These are phyloP conservation scores for Iberis amara DNA, from an alignment of 441 rosid species.

Conservation along the genomic window DNA sequence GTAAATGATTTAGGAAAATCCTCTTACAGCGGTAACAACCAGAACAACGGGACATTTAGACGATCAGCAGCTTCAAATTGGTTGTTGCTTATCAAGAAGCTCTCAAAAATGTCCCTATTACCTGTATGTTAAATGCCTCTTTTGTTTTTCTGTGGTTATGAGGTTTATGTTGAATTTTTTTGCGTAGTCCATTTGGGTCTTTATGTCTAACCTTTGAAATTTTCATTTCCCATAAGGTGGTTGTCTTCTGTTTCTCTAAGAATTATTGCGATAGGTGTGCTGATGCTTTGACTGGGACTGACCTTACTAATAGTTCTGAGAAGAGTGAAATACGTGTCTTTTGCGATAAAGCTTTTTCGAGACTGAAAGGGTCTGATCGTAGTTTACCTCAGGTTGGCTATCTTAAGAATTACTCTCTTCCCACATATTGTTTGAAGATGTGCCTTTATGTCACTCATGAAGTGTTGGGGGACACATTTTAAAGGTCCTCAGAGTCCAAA, in stretches of 20 bases:
- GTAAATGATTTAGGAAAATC: constrained; percentile 44
- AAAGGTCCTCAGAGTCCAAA: constrained; percentile 87
- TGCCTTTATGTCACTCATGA: constrained; percentile 19
- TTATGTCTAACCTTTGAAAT: constrained; percentile 14
- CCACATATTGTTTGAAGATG: constrained; percentile 18
- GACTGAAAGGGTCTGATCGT: constrained; percentile 94
- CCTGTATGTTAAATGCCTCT: constrained; percentile 50
- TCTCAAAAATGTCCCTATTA: constrained; percentile 70
- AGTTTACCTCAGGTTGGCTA: constrained; percentile 85
- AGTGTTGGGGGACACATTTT: constrained; percentile 26
- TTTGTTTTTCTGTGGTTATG: constrained; percentile 19
- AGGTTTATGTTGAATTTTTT: constrained; percentile 5
- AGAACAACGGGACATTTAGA: constrained; percentile 63
- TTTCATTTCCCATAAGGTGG: constrained; percentile 45
- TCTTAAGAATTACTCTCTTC: constrained; percentile 14
- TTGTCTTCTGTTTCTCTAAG: constrained; percentile 95
- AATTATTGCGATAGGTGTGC: constrained; percentile 93
- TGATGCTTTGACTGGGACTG: constrained; percentile 59
- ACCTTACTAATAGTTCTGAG: constrained; percentile 80
- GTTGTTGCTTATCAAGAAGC: constrained; percentile 82
- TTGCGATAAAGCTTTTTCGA: constrained; percentile 94
- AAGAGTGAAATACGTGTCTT: constrained; percentile 86
- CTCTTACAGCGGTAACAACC: constrained; percentile 49
- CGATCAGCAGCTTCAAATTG: constrained; percentile 74
- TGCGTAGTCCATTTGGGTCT: constrained; percentile 2